Evolutionary conservation across 1,139 yeast species (phyloP), one percentile per base, ranked within the genome.

Genomic region (Blastobotrys illinoisensis): DNA sequence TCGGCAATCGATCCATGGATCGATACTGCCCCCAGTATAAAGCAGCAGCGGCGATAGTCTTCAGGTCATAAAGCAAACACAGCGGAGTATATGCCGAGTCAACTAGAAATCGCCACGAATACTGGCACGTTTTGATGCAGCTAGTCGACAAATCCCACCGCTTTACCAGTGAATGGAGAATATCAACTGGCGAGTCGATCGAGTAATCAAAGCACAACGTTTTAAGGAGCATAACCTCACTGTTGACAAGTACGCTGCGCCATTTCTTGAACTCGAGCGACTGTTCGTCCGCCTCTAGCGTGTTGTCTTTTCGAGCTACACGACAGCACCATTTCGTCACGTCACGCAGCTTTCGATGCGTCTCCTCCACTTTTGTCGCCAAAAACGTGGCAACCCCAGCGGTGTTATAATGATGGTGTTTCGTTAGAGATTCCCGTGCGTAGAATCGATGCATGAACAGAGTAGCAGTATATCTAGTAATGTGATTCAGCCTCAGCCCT

Each of bases 331-430:
- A 72, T 23, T 74, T 68, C 13, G 78, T 79, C 3, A 80, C 72
- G 54, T 79, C 82, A 48, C 74, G 64, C 24, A 79, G 63, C 50
- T 74, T 68, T 43, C 84, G 70, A 49, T 76, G 73, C 23, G 79
- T 71, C 56, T 80, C 84, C 54, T 79, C 82, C 7, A 78, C 73
- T 57, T 80, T 80, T 53, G 80, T 74, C 1, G 83, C 82, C 23
- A 80, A 66, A 61, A 80, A 79, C 28, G 80, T 60, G 36, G 78
- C 68, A 1, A 82, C 74, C 0, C 80, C 82, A 0, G 76, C 82
- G 28, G 76, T 71, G 54, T 79, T 62, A 56, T 72, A 75, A 51
- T 68, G 68, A 58, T 79, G 83, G 59, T 68, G 70, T 44, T 67
- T 48, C 18, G 67, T 67, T 47, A 78, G 59, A 20, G 78, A 73